Conservation (phyloP, 2,329 filamentous ascomycete genomes). For the Calonectria fujianensis region DNA sequence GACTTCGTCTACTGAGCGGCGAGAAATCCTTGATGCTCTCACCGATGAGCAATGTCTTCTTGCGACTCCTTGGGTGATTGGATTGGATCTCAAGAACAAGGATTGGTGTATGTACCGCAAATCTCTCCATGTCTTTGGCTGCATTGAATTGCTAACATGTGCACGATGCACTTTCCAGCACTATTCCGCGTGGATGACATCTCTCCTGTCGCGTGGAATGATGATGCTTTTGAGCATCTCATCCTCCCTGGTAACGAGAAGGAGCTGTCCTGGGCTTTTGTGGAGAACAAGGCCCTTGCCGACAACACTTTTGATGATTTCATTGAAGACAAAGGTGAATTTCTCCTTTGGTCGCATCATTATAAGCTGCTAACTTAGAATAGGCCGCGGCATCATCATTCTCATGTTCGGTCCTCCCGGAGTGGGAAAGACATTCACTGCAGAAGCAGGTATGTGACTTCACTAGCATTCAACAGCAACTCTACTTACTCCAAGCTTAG, state of each 20-base stretch:
- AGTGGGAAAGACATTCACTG: conserved; percentile 56
- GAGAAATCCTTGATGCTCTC: conserved; percentile 8
- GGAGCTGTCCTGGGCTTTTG: conserved; percentile 27
- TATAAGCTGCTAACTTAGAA: neutral
- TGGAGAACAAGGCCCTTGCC: conserved; percentile 15
- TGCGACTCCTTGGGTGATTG: conserved; percentile 27
- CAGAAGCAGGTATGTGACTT: conserved; percentile 44
- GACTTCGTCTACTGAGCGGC: neutral
- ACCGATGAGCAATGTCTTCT: conserved; percentile 31
- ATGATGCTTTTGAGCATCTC: conserved; percentile 22
- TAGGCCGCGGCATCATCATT: conserved; percentile 51
- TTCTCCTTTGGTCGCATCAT: neutral
- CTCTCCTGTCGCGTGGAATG: conserved; percentile 15
- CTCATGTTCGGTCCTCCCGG: conserved; percentile 56
- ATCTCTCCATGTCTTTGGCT: neutral
- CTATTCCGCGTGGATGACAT: conserved; percentile 16
- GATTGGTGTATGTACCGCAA: conserved; percentile 25
- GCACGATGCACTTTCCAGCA: neutral
- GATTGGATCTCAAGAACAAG: conserved; percentile 29
- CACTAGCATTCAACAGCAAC: too few relatives aligned
- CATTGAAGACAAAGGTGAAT: conserved; percentile 27
- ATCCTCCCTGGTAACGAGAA: conserved; percentile 28
- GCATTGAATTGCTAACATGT: neutral
- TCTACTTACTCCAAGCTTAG: neutral
- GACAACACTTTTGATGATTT: conserved; percentile 34